Evolutionary conservation across 495 filamentous ascomycete genomes (phyloP).

Genomic region (Talaromyces adpressus): DNA sequence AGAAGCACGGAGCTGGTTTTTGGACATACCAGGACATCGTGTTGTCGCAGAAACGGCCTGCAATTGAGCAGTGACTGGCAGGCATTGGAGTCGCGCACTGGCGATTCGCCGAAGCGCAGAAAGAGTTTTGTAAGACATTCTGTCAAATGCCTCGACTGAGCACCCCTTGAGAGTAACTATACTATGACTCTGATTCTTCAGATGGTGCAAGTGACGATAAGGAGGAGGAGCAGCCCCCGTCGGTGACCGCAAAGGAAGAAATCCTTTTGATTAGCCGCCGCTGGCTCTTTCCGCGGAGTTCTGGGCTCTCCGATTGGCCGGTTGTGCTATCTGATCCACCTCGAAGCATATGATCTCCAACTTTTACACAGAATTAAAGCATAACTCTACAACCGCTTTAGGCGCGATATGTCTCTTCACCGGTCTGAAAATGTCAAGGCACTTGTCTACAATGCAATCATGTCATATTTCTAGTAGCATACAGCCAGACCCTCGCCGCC

Average conservation of each 20-base stretch:
- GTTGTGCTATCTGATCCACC: background rate
- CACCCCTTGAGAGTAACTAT: background rate
- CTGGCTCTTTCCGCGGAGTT: slow-evolving; percentile 1
- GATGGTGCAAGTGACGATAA: background rate
- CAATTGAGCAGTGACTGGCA: background rate
- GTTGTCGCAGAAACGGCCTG: background rate
- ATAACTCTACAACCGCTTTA: background rate
- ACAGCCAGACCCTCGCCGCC: background rate
- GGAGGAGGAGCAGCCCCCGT: background rate
- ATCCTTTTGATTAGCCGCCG: background rate
- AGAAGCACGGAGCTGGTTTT: background rate
- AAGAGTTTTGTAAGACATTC: background rate
- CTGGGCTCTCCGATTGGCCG: slow-evolving; percentile 3
- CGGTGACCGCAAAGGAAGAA: background rate
- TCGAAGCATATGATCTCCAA: background rate
- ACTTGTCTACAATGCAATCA: background rate
- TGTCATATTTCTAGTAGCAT: slow-evolving; percentile 2
- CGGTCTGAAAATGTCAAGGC: background rate
- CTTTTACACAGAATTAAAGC: background rate
- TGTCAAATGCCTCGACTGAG: background rate
- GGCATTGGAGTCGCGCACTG: background rate
- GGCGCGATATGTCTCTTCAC: background rate
- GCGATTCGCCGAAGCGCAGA: slow-evolving; percentile 1
- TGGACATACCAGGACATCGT: background rate
- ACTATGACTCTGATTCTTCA: background rate